phyloP scores from a whole-genome alignment of 768 basidiomycete species.

The Coprinopsis sp. region DNA sequence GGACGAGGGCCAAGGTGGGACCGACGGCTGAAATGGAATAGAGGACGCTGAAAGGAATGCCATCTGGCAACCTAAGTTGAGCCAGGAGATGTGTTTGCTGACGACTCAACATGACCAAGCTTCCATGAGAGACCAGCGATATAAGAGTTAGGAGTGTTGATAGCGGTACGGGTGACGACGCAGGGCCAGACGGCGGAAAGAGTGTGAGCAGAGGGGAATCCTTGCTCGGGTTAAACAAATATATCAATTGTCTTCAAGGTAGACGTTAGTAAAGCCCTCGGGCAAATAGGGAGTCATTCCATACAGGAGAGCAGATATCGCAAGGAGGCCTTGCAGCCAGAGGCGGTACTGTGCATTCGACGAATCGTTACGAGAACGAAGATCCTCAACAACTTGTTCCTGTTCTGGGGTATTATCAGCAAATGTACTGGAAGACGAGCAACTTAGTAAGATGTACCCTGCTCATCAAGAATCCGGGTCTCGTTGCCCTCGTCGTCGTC shows the following conservation, averaged over 20 bases:
- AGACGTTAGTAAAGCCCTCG: constrained; percentile 2
- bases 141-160: not conserved
- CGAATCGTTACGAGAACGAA: constrained; percentile 40
- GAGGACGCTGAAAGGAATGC: constrained; percentile 29
- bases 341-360: constrained; percentile 39
- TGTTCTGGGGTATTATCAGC: constrained; percentile 43
- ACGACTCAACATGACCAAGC: constrained; percentile 28
- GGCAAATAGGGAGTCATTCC: constrained; percentile 15
- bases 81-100: constrained; percentile 14
- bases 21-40: constrained; percentile 39
- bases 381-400: constrained; percentile 46
- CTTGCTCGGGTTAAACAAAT: constrained; percentile 36
- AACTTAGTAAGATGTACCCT: constrained; percentile 35
- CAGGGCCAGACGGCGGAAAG: constrained; percentile 26
- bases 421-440: too few species aligned
- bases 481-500: constrained; percentile 27
- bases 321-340: constrained; percentile 37
- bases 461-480: constrained; percentile 44
- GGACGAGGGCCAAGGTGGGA: constrained; percentile 45
- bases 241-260: constrained; percentile 42
- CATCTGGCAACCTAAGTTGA: constrained; percentile 7
- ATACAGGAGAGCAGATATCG: constrained; percentile 44
- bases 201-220: constrained; percentile 45
- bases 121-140: constrained; percentile 25
- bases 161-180: not conserved